Evolutionary conservation across 768 basidiomycete genomes (phyloP).

Genomic region (Suillus spraguei): DNA sequence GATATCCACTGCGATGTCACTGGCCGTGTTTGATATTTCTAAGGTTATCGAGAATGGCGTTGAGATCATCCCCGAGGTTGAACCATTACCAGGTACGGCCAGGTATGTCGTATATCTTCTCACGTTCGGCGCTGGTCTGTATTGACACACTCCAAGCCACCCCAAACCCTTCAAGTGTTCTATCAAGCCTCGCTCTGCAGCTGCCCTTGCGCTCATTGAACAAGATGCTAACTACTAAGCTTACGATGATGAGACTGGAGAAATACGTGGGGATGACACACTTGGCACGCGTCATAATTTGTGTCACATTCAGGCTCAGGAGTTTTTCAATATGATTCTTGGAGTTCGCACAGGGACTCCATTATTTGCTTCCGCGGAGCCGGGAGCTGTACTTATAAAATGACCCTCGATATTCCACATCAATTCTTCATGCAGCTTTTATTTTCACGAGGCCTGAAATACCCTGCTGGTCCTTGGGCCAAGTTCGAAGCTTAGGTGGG

Average conservation of each 20-base stretch:
- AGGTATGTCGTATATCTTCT: not conserved
- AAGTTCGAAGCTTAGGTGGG: not conserved
- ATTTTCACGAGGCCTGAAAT: not conserved
- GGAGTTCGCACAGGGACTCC: not conserved
- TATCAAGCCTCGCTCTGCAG: conserved; percentile 1
- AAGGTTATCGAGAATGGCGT: not conserved
- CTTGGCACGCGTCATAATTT: not conserved
- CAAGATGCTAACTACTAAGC: not conserved
- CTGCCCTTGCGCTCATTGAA: not conserved
- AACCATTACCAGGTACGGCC: not conserved
- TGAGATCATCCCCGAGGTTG: not conserved
- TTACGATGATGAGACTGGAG: not conserved
- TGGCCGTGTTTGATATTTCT: not conserved
- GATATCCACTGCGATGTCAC: not conserved
- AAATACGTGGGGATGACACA: not conserved
- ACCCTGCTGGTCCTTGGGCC: not conserved
- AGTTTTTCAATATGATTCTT: not conserved
- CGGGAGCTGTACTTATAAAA: not conserved
- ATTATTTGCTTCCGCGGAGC: not conserved
- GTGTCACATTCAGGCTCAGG: not conserved
- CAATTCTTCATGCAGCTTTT: not conserved
- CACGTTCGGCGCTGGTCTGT: not conserved
- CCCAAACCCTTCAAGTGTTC: not conserved
- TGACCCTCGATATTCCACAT: not conserved
- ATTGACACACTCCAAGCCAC: not conserved